Percentiles rank a stretch among this genome's conserved stretches.
Evolutionary conservation across 106 monocot genomes (phyloP).

Genomic region (Allium sativum): DNA sequence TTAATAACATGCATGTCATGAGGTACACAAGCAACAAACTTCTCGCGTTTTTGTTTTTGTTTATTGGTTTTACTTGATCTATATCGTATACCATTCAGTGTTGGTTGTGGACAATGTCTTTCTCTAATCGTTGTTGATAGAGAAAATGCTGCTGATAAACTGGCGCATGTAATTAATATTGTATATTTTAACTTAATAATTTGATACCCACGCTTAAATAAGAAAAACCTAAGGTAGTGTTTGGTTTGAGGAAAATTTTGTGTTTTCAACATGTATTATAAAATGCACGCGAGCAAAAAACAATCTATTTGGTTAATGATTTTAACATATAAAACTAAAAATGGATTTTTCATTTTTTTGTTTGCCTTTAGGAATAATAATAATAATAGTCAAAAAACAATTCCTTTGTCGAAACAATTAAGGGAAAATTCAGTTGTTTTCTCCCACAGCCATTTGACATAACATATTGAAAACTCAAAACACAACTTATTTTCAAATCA

Average conservation of each 20-base stretch:
- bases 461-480: not conserved
- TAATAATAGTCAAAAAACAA: not conserved
- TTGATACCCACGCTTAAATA: not conserved
- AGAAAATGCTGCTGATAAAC: slow-evolving; percentile 47
- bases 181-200: not conserved
- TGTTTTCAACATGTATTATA: not conserved
- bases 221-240: not conserved
- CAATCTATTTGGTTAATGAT: not conserved
- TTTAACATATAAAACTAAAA: not conserved
- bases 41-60: not conserved
- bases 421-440: not conserved
- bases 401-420: not conserved
- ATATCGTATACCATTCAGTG: slow-evolving; percentile 28
- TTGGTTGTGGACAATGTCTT: slow-evolving; percentile 75
- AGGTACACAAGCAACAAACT: slow-evolving; percentile 27
- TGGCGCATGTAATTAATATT: slow-evolving; percentile 62
- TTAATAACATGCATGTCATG: slow-evolving; percentile 82
- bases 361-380: not conserved
- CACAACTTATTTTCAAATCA: not conserved
- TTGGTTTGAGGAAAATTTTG: not conserved
- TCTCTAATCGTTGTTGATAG: slow-evolving; percentile 79
- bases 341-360: not conserved
- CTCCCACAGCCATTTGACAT: not conserved
- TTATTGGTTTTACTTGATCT: not conserved
- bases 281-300: not conserved